A percentile compares a stretch with the other conserved stretches of the same genome.
Conservation (phyloP, 2,329 filamentous ascomycete genomes). For the Claviceps fusiformis region DNA sequence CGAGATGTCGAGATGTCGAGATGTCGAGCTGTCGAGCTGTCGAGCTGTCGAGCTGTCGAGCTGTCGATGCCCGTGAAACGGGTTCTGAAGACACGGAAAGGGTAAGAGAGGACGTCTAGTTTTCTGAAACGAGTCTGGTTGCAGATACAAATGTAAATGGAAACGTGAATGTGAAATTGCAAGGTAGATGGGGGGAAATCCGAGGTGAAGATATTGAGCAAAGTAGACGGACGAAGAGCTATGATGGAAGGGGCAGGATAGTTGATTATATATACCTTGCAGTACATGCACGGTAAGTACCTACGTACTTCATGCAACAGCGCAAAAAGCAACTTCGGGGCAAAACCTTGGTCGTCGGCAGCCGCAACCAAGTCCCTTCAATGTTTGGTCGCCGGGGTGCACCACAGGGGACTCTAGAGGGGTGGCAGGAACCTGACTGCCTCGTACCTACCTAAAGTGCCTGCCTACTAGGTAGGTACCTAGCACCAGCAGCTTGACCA, state of each 20-base stretch:
- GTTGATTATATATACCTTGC: constrained; percentile 3
- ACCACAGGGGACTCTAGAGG: not conserved
- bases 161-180: not conserved
- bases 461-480: not conserved
- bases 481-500: too few relatives aligned
- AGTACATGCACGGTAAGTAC: not conserved
- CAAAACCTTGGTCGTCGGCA: not conserved
- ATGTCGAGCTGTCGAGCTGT: not conserved
- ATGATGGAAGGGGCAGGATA: constrained; percentile 1
- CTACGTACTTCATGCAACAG: not conserved
- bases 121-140: too few relatives aligned
- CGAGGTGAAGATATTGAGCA: not conserved
- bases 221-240: not conserved
- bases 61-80: not conserved
- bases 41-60: not conserved
- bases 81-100: not conserved
- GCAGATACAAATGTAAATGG: not conserved
- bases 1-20: not conserved
- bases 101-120: too few relatives aligned
- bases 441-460: not conserved
- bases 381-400: not conserved
- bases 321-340: not conserved
- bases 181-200: not conserved
- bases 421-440: not conserved
- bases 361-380: not conserved